Evolutionary conservation across 75 land plant genomes (phyloP), one percentile per base, ranked within the genome.

Genomic region (Cupressus sempervirens): DNA sequence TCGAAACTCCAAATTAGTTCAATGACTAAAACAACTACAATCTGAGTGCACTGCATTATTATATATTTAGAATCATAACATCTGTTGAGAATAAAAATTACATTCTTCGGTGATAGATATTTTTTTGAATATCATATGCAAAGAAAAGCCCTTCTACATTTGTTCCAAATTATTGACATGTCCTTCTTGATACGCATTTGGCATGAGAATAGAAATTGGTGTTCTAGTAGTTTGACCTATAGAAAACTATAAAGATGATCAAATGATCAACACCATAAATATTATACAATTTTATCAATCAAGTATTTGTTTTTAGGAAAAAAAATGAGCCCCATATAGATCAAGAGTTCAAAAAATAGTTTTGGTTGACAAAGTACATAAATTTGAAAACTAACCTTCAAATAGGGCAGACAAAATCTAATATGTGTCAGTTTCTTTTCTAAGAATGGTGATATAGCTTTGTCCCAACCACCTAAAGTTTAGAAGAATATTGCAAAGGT

Each of bases 121-220:
- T n/a, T n/a, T 14, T 45, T 43, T 45, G 32, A 45, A 79, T 79
- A 40, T n/a, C 81, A 43, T 43, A 79, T 26, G 13, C 45, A 45
- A 79, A 70, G 74, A 12, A 70, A 70, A 9, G 12, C 36, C 36
- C 30, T 79, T 65, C n/a, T 29, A 41, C 41, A 45, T 48, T 76
- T 84, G 81, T 77, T 38, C 80, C 18, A 5, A 54, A 32, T 7
- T 23, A 89, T 98, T 93, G 67, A 98, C 99, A 87, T 90, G 86
- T 86, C 98, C 99, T 86, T 98, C 91, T 87, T 98, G 99, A 85
- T 98, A 98, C 56, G 97, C 95, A 86, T 98, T 98, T n/a, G 99
- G 99, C 40, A 96, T 97, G 76, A 82, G 62, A 18, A 98, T 96
- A 46, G 88, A 88, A 82, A 98, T 98, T 76, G 99, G 97, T 40